Evolutionary conservation across 1,284 basidiomycete species (phyloP).

Genomic region (Xerocomus alliaceus): DNA sequence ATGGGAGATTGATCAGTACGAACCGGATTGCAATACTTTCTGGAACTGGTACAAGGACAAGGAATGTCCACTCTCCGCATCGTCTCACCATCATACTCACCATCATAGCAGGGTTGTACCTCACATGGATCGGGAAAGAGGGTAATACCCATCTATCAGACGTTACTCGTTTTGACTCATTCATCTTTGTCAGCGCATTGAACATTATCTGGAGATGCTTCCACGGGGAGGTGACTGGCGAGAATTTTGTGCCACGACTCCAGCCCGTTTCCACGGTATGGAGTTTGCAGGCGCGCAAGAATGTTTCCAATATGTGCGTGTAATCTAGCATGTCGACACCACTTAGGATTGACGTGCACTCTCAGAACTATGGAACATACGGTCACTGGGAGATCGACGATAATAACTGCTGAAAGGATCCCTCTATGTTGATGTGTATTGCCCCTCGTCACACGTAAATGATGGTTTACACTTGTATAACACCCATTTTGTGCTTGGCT

Average conservation of each 20-base stretch:
- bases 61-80: constrained; percentile 14
- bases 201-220: constrained; percentile 37
- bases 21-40: constrained; percentile 29
- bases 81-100: not conserved
- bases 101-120: constrained; percentile 29
- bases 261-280: constrained; percentile 26
- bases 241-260: constrained; percentile 43
- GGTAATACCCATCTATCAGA: constrained; percentile 7
- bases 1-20: constrained; percentile 30
- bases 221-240: constrained; percentile 35
- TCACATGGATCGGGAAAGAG: constrained; percentile 31
- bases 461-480: not conserved
- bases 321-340: not conserved
- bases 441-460: not conserved
- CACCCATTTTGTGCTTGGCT: not conserved
- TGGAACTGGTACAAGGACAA: constrained; percentile 36
- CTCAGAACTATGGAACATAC: constrained; percentile 19
- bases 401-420: constrained; percentile 8
- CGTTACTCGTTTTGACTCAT: not conserved
- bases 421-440: not conserved
- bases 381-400: constrained; percentile 23
- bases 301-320: constrained; percentile 24
- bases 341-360: not conserved
- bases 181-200: constrained; percentile 13
- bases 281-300: constrained; percentile 37